Base-by-base conservation (phyloP, 2,329 filamentous ascomycete genomes). In the Xenoacremonium recifei region DNA sequence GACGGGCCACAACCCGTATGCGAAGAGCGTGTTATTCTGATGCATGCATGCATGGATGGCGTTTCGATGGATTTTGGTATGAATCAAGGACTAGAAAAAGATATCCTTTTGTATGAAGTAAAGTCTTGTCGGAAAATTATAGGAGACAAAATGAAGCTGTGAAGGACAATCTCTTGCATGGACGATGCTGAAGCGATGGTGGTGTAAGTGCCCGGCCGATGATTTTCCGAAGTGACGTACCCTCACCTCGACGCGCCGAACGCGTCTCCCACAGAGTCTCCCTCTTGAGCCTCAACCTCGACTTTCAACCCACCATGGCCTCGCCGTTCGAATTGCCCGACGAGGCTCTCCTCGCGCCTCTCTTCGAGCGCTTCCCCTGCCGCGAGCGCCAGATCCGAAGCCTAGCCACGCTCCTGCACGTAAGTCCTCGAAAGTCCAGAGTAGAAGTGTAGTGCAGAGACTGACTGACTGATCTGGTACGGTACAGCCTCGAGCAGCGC, bases 401-500 rank as follows among this genome's bases (percentile, higher is more conserved):
- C 13, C 63, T 85, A 9, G 68, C 76, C 16, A 77, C 77, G 2
- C 69, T 85, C 4, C 54, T 83, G 19, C 64, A 71, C 55, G 75
- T 76, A 65, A 12, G 21, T 21, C 34, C 42, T 34, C 13, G 12
- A 10, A 15, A 15, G 6, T 15, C n/a, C n/a, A 15, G 12, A 9
- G 7, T 15, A 6, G 7, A 7, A 9, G 12, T 15, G 6, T n/a
- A n/a, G n/a, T n/a, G n/a, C n/a, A n/a, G n/a, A n/a, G n/a, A n/a
- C n/a, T 21, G 18, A 25, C 41, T 40, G 40, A 41, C 39, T 25
- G 9, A 10, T 4, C 21, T 30, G n/a, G n/a, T n/a, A n/a, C n/a
- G n/a, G n/a, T n/a, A 10, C 59, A 88, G 80, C 78, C 82, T 17
- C 65, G 70, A 35, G 74, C 84, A n/a, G 84, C 87, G 21, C 84